Evolutionary conservation across 1,139 yeast species (phyloP).

Genomic region (Meyerozyma smithsonii): DNA sequence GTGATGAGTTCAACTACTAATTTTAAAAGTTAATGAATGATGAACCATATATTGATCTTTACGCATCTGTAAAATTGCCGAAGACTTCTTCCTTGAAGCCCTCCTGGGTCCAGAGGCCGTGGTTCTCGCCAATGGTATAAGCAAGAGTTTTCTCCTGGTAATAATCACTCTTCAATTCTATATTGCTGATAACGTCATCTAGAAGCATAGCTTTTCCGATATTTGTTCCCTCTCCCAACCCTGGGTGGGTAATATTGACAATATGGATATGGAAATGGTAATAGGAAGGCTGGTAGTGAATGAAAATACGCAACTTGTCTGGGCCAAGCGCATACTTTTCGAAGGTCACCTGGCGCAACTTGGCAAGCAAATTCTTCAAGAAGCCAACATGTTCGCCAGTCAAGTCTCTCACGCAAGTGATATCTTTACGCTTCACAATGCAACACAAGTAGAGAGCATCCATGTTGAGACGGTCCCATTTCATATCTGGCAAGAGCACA

Average conservation of each 20-base stretch:
- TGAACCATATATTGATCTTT: not conserved
- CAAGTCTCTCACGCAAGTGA: conserved; percentile 76
- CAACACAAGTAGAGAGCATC: conserved; percentile 74
- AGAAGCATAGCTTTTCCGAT: conserved; percentile 80
- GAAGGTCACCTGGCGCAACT: conserved; percentile 45
- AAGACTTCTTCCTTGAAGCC: conserved; percentile 8
- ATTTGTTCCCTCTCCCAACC: conserved; percentile 65
- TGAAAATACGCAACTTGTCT: conserved; percentile 64
- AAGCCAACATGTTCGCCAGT: conserved; percentile 53
- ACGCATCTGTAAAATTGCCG: too few species aligned
- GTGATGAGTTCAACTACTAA: conserved; percentile 70
- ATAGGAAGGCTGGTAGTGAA: conserved; percentile 94
- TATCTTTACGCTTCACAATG: conserved; percentile 66
- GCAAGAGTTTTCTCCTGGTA: conserved; percentile 39
- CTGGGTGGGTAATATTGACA: conserved; percentile 71
- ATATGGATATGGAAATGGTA: conserved; percentile 93
- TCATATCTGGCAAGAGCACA: conserved; percentile 73
- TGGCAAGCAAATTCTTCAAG: conserved; percentile 41
- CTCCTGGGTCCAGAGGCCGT: conserved; percentile 61
- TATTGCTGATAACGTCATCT: conserved; percentile 76
- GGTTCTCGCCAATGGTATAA: conserved; percentile 69
- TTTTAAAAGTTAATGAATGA: not conserved
- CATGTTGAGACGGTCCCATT: conserved; percentile 80
- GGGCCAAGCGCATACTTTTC: conserved; percentile 30
- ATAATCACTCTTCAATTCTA: conserved; percentile 47